Conservation (phyloP, 371 early-diverging fungal species). For the Sporodiniella umbellata region DNA sequence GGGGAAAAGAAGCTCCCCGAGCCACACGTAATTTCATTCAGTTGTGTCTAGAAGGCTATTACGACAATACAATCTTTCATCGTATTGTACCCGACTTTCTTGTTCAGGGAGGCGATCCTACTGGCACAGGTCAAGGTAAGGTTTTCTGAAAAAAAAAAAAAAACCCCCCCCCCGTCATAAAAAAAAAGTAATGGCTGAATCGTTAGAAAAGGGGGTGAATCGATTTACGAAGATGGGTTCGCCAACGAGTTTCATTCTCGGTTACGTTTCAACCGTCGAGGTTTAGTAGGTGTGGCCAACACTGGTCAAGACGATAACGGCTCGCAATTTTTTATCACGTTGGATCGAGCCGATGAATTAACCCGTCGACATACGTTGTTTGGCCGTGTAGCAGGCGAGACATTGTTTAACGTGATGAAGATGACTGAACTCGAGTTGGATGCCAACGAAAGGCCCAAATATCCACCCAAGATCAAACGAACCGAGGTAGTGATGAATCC, state of each 20-base stretch:
- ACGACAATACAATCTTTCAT: constrained; percentile 86
- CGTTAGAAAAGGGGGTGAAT: constrained; percentile 74
- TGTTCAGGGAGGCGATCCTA: constrained; percentile 98
- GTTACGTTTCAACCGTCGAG: constrained; percentile 83
- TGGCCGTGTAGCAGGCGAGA: constrained; percentile 92
- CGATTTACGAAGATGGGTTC: constrained; percentile 82
- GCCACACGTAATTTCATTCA: constrained; percentile 93
- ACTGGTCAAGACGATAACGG: constrained; percentile 76
- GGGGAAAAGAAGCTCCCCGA: constrained; percentile 90
- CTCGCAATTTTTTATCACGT: constrained; percentile 94
- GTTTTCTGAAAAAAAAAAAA: constrained; percentile 1
- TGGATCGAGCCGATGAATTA: constrained; percentile 82
- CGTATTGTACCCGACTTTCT: constrained; percentile 86
- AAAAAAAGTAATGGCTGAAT: too few species aligned
- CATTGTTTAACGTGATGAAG: constrained; percentile 86
- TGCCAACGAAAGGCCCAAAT: constrained; percentile 77
- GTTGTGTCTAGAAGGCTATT: constrained; percentile 80
- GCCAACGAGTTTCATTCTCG: constrained; percentile 91
- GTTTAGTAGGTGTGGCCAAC: constrained; percentile 91
- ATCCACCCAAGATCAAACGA: constrained; percentile 68
- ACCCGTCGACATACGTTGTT: constrained; percentile 88
- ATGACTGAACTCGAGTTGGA: constrained; percentile 81
- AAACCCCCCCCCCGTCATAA: too few species aligned
- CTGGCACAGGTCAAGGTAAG: constrained; percentile 71
- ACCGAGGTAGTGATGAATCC: constrained; percentile 82